These are phyloP conservation scores for Polyporus tsugae DNA, from an alignment of 1,284 basidiomycete genomes.

Conservation along the genomic window DNA sequence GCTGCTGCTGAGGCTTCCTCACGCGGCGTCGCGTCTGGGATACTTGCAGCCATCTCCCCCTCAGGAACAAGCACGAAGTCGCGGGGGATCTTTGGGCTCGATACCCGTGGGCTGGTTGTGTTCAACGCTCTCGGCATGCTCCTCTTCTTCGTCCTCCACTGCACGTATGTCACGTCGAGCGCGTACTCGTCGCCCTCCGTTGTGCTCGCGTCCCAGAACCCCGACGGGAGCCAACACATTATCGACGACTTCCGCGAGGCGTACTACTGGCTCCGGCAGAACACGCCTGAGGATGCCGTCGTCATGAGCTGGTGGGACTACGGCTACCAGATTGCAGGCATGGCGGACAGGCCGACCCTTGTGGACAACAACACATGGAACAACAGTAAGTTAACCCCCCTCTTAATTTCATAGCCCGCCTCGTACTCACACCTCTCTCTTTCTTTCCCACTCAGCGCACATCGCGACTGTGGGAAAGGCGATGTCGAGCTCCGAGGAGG, in stretches of 20 bases:
- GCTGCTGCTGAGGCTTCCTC: slow-evolving; percentile 42
- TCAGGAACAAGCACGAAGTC: slow-evolving; percentile 42
- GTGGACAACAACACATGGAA: slow-evolving; percentile 99
- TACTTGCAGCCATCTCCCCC: slow-evolving; percentile 43
- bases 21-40: slow-evolving; percentile 50
- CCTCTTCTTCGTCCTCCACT: slow-evolving; percentile 92
- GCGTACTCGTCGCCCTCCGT: slow-evolving; percentile 99
- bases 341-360: slow-evolving; percentile 96
- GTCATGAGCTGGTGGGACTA: slow-evolving; percentile 99
- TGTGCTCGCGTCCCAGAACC: slow-evolving; percentile 84
- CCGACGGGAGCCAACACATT: slow-evolving; percentile 92
- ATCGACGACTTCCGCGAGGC: slow-evolving; percentile 99
- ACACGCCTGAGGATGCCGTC: slow-evolving; percentile 91
- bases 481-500: slow-evolving; percentile 94
- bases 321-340: slow-evolving; percentile 98
- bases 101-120: slow-evolving; percentile 83
- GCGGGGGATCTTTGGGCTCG: slow-evolving; percentile 84
- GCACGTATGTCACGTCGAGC: slow-evolving; percentile 94
- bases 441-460: slow-evolving; percentile 62
- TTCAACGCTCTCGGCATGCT: slow-evolving; percentile 84
- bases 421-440: slow-evolving; percentile 2
- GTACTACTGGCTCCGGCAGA: slow-evolving; percentile 99
- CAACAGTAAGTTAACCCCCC: slow-evolving; percentile 77
- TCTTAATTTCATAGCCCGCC: neutral
- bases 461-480: slow-evolving; percentile 98